Conservation (phyloP, 2,329 filamentous ascomycete species). For the Xylaria sp. region DNA sequence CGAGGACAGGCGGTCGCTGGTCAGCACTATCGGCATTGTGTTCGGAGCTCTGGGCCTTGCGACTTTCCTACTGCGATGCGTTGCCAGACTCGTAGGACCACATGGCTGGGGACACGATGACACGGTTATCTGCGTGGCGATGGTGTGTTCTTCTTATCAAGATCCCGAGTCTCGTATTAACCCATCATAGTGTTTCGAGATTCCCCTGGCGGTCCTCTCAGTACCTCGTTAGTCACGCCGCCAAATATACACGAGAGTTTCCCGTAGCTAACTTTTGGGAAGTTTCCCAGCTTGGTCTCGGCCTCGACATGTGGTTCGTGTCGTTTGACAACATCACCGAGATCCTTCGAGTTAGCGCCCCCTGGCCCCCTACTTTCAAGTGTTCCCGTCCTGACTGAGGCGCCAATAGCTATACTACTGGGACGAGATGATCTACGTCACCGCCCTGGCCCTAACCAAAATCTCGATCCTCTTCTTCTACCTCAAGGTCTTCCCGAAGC, state of each 20-base stretch:
- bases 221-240: constrained; percentile 30
- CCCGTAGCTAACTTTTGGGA: constrained; percentile 5
- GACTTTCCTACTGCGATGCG: constrained; percentile 36
- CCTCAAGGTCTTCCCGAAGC: constrained; percentile 38
- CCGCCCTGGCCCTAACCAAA: constrained; percentile 37
- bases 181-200: constrained; percentile 23
- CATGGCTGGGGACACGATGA: constrained; percentile 38
- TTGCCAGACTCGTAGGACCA: constrained; percentile 33
- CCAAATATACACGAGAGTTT: not conserved
- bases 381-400: constrained; percentile 1
- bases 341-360: constrained; percentile 39
- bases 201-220: constrained; percentile 29
- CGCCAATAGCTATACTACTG: constrained; percentile 33
- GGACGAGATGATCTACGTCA: constrained; percentile 37
- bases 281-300: constrained; percentile 45
- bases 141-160: constrained; percentile 22
- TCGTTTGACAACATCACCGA: constrained; percentile 45
- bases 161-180: not conserved
- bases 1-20: constrained; percentile 32
- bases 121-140: constrained; percentile 33
- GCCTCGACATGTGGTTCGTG: constrained; percentile 49
- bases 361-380: not conserved
- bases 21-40: constrained; percentile 31
- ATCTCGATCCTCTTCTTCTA: constrained; percentile 44
- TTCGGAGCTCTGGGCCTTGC: constrained; percentile 35